Evolutionary conservation across 1,284 basidiomycete species (phyloP).

Genomic region (Leccinum olivaceoglutinosum): DNA sequence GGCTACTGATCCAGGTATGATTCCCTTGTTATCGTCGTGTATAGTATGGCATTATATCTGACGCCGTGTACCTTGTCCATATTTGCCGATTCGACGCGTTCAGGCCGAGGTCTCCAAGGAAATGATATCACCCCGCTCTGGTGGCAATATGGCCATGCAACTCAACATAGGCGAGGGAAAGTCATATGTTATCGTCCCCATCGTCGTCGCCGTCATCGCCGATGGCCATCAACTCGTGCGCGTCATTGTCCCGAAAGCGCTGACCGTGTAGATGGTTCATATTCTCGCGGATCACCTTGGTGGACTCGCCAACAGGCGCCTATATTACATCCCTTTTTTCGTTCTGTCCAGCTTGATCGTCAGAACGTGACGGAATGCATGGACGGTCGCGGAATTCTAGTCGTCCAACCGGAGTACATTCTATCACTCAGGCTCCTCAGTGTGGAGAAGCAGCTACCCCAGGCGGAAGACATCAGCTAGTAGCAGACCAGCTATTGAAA

Average conservation of each 20-base stretch:
- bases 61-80: slow-evolving; percentile 19
- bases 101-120: slow-evolving; percentile 36
- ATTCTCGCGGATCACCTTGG: no score
- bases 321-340: slow-evolving; percentile 47
- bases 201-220: slow-evolving; percentile 34
- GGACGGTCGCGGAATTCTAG: slow-evolving; percentile 27
- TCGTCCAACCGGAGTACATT: no score
- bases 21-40: not conserved
- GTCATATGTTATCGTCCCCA: slow-evolving; percentile 36
- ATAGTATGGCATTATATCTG: no score
- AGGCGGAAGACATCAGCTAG: not conserved
- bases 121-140: slow-evolving; percentile 4
- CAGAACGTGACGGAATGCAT: slow-evolving; percentile 34
- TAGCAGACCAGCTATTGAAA: slow-evolving; percentile 16
- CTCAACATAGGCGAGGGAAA: slow-evolving; percentile 61
- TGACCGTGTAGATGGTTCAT: not conserved
- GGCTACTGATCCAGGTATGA: slow-evolving; percentile 34
- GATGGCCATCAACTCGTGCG: slow-evolving; percentile 33
- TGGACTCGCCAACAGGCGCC: not conserved
- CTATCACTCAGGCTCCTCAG: slow-evolving; percentile 45
- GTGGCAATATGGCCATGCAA: slow-evolving; percentile 29
- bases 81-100: slow-evolving; percentile 33
- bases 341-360: slow-evolving; percentile 27
- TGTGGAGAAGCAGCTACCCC: slow-evolving; percentile 29
- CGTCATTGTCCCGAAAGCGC: slow-evolving; percentile 30